Percentiles rank a stretch among this genome's conserved stretches.
Conservation (phyloP, 768 basidiomycete genomes). For the Trametes punicea region DNA sequence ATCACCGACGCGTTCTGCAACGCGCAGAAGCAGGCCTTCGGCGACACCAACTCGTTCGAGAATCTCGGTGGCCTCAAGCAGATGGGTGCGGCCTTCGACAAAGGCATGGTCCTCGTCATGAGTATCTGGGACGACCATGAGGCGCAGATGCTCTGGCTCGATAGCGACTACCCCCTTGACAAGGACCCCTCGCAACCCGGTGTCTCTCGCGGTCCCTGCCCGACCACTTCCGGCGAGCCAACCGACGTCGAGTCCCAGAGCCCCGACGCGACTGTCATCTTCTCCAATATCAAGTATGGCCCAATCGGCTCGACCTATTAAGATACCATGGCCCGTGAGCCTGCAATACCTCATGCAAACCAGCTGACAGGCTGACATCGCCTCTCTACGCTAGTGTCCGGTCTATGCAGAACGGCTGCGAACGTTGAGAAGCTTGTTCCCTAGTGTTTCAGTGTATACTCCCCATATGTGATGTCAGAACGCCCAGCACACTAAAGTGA, state of each 20-base stretch:
- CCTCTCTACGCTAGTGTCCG: too few relatives aligned
- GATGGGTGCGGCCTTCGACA: constrained; percentile 34
- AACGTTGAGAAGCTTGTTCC: too few relatives aligned
- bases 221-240: constrained; percentile 45
- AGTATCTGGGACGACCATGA: constrained; percentile 52
- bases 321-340: background rate
- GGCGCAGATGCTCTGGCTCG: constrained; percentile 32
- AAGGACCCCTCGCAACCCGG: constrained; percentile 34
- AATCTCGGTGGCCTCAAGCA: constrained; percentile 39
- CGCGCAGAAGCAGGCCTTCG: constrained; percentile 42
- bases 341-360: background rate
- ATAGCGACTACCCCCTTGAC: constrained; percentile 25
- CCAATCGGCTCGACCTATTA: constrained; percentile 44
- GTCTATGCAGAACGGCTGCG: too few relatives aligned
- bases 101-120: constrained; percentile 48
- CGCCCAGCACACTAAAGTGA: too few relatives aligned
- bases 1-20: constrained; percentile 49
- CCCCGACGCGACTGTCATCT: constrained; percentile 44
- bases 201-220: constrained; percentile 47
- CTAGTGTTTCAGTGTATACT: too few relatives aligned
- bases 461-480: too few relatives aligned
- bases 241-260: constrained; percentile 38
- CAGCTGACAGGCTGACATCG: background rate
- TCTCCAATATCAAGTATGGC: constrained; percentile 53
- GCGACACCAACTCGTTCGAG: constrained; percentile 41